Conservation (phyloP, 1,284 basidiomycete species). For the Sporisorium scitamineum region DNA sequence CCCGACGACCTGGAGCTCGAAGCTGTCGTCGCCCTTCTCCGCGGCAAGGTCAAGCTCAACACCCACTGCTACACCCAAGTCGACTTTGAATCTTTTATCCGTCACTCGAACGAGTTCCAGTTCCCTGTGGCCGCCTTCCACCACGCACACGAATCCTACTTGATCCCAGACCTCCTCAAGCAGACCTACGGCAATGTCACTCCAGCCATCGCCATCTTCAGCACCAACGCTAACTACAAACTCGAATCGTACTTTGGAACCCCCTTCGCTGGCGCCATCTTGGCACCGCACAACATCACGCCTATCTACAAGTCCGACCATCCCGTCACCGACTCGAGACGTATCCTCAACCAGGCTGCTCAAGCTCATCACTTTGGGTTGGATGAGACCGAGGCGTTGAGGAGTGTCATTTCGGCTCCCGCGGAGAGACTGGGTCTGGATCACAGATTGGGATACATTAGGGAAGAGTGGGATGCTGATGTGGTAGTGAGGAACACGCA, state of each 20-base stretch:
- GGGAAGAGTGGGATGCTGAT: constrained; percentile 76
- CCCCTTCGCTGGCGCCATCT: constrained; percentile 84
- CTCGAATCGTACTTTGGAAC: constrained; percentile 86
- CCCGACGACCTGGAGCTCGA: constrained; percentile 86
- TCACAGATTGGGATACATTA: constrained; percentile 83
- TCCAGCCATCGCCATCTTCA: constrained; percentile 82
- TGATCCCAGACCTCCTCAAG: constrained; percentile 83
- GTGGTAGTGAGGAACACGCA: constrained; percentile 91
- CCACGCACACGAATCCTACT: constrained; percentile 86
- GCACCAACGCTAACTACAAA: constrained; percentile 81
- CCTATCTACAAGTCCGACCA: constrained; percentile 79
- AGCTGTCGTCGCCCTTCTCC: constrained; percentile 84
- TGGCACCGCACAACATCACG: constrained; percentile 78
- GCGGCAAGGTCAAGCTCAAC: constrained; percentile 77
- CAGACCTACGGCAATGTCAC: constrained; percentile 74
- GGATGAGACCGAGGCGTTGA: constrained; percentile 74
- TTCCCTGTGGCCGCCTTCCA: constrained; percentile 77
- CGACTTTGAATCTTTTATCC: constrained; percentile 76
- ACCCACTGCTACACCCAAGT: constrained; percentile 72
- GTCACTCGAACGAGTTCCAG: constrained; percentile 84
- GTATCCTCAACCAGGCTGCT: constrained; percentile 85
- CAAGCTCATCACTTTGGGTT: constrained; percentile 82
- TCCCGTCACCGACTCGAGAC: constrained; percentile 80
- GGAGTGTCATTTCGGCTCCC: constrained; percentile 82
- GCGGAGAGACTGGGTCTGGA: constrained; percentile 81